A percentile compares a stretch with the other conserved stretches of the same genome.
phyloP scores from a whole-genome alignment of 257 asterid species.

The Linaria vulgaris region DNA sequence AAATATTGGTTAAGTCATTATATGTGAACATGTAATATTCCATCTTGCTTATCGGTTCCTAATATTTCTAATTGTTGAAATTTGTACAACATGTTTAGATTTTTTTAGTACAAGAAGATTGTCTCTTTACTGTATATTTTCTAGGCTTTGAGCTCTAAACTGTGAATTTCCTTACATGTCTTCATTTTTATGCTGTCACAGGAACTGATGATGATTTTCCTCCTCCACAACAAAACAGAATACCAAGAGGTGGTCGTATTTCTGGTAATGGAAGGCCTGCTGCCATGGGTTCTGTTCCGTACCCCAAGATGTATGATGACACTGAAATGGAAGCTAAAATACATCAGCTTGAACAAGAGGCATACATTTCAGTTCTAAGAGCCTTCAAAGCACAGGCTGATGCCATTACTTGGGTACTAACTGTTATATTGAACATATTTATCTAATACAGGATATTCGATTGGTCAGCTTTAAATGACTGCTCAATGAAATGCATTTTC shows the following conservation, averaged over 20 bases:
- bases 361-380: constrained; percentile 76
- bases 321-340: constrained; percentile 81
- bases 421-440: constrained; percentile 15
- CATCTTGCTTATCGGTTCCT: no score
- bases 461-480: constrained; percentile 38
- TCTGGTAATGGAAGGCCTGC: constrained; percentile 66
- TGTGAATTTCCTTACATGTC: no score
- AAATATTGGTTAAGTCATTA: no score
- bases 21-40: no score
- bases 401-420: constrained; percentile 84
- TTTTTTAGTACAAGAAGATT: no score
- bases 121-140: no score
- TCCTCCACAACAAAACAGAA: constrained; percentile 63
- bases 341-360: constrained; percentile 94
- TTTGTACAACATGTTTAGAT: no score
- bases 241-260: constrained; percentile 55
- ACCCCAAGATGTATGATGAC: constrained; percentile 61
- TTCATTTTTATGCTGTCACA: constrained; percentile 20
- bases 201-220: constrained; percentile 73
- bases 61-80: no score
- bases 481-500: constrained; percentile 23
- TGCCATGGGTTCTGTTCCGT: constrained; percentile 54
- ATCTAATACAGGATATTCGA: constrained; percentile 31
- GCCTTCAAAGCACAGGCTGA: constrained; percentile 93
- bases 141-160: no score